A percentile compares a stretch with the other conserved stretches of the same genome.
Evolutionary conservation across 129 eudicot species (phyloP).

Genomic region (Tagetes patula): DNA sequence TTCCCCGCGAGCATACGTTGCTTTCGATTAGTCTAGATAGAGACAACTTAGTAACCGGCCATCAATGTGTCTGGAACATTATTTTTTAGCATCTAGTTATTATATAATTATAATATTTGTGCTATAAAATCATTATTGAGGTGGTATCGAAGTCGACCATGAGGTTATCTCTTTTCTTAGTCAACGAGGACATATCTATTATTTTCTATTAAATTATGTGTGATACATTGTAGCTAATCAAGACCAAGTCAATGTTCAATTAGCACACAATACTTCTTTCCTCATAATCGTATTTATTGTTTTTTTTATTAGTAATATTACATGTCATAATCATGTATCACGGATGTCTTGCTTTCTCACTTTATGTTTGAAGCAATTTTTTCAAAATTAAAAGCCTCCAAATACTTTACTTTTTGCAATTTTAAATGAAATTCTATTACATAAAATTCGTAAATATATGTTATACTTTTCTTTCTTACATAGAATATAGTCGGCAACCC

Average conservation of each 20-base stretch:
- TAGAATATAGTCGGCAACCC: not conserved
- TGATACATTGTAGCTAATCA: not conserved
- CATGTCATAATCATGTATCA: not conserved
- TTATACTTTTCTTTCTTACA: not conserved
- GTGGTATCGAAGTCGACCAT: not conserved
- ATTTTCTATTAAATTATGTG: not conserved
- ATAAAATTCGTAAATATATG: not conserved
- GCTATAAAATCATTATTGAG: not conserved
- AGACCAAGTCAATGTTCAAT: conserved; percentile 15
- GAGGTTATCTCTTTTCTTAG: not conserved
- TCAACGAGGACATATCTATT: conserved; percentile 1
- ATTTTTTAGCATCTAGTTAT: too few species aligned
- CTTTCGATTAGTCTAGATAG: too few species aligned
- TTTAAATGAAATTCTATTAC: not conserved
- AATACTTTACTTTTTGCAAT: not conserved
- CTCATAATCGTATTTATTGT: not conserved
- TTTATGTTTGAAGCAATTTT: not conserved
- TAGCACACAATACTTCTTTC: not conserved
- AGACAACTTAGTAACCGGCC: too few species aligned
- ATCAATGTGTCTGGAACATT: too few species aligned
- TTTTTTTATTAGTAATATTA: not conserved
- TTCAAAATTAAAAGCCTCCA: not conserved
- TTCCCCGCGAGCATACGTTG: too few species aligned
- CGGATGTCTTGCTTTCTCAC: conserved; percentile 10
- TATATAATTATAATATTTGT: not conserved